phyloP scores from a whole-genome alignment of 2,329 filamentous ascomycete genomes.

The Akanthomyces lecanii region DNA sequence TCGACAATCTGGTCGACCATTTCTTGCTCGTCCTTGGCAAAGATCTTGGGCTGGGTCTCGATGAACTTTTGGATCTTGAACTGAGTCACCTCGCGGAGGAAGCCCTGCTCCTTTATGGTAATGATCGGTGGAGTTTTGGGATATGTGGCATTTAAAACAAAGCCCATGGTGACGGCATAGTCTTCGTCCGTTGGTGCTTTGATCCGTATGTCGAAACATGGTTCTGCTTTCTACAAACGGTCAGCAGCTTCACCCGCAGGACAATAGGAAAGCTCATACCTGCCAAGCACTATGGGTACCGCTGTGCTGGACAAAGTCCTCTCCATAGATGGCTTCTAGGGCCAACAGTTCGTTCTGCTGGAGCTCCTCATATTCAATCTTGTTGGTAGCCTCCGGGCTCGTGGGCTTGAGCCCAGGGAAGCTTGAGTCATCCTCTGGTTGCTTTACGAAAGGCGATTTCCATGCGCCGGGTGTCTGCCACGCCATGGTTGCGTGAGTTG shows the following conservation, averaged over 20 bases:
- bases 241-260: conserved; percentile 22
- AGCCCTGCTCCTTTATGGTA: conserved; percentile 58
- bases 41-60: conserved; percentile 52
- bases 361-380: conserved; percentile 71
- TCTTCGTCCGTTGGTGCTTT: conserved; percentile 70
- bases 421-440: conserved; percentile 44
- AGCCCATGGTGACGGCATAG: conserved; percentile 65
- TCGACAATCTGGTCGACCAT: conserved; percentile 65
- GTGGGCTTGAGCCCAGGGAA: conserved; percentile 48
- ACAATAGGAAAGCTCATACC: conserved; percentile 42
- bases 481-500: conserved; percentile 44
- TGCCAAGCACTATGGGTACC: conserved; percentile 77
- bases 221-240: conserved; percentile 64
- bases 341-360: conserved; percentile 86
- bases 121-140: conserved; percentile 77
- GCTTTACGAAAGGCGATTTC: conserved; percentile 43
- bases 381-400: conserved; percentile 39
- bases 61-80: conserved; percentile 65
- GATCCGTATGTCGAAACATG: conserved; percentile 75
- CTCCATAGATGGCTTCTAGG: conserved; percentile 81
- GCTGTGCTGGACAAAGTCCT: conserved; percentile 76
- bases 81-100: conserved; percentile 65
- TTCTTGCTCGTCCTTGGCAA: conserved; percentile 49
- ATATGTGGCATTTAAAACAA: conserved; percentile 84
- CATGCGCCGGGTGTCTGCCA: conserved; percentile 44